Conservation (phyloP, 1,139 yeast species). For the Meyerozyma elateridarum region DNA sequence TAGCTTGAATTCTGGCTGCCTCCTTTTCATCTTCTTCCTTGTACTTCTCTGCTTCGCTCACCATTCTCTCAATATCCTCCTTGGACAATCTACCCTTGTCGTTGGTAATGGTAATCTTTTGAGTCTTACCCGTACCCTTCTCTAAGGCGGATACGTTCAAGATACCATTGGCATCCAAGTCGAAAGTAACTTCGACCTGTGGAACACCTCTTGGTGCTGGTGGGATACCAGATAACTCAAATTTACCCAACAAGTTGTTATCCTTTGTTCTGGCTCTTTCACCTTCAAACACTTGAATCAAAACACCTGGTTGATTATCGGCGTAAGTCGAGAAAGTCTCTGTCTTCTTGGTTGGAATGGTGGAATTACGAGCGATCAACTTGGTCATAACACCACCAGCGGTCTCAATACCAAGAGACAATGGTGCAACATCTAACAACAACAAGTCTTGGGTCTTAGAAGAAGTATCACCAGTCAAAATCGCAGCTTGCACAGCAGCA, state of each 20-base stretch:
- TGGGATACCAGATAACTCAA: conserved; percentile 17
- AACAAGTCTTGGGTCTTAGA: conserved; percentile 22
- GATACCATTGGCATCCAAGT: conserved; percentile 17
- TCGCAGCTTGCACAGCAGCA: conserved; percentile 48
- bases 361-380: conserved; percentile 16
- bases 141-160: conserved; percentile 16
- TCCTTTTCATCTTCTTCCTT: conserved; percentile 83
- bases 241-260: conserved; percentile 17
- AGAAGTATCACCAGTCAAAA: conserved; percentile 23
- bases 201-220: conserved; percentile 19
- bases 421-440: conserved; percentile 17
- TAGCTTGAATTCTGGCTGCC: conserved; percentile 67
- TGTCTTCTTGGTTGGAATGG: conserved; percentile 17
- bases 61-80: conserved; percentile 27
- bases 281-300: conserved; percentile 17
- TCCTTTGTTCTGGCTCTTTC: conserved; percentile 17
- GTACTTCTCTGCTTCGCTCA: conserved; percentile 61
- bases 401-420: conserved; percentile 18
- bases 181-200: conserved; percentile 16
- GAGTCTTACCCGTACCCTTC: conserved; percentile 60
- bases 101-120: conserved; percentile 71
- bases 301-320: conserved; percentile 18
- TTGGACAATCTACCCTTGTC: conserved; percentile 26
- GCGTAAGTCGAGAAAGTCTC: conserved; percentile 17
- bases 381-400: conserved; percentile 18